Evolutionary conservation across 192 early-diverging fungal species (phyloP), one percentile per base, ranked within the genome.

Genomic region (Dimargaris cristalligena): DNA sequence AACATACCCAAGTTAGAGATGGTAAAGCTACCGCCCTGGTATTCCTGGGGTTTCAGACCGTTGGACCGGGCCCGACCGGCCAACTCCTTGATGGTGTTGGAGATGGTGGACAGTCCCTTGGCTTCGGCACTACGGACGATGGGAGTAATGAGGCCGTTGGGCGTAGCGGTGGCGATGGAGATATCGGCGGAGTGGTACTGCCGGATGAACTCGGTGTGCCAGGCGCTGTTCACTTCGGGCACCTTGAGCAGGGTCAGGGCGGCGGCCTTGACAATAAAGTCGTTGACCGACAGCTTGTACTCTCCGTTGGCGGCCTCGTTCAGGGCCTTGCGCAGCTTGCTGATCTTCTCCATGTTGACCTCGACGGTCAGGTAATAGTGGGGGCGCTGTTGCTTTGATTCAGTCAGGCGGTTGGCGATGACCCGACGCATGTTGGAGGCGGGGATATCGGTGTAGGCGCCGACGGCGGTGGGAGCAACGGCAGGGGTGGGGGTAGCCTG

Each of bases 1-100:
- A 79, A 94, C 94, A 98, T 98, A 62, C 94, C 94, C 61, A 98
- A 75, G 77, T 98, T 98, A 58, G 91, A 94, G 72, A 98, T 93
- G 58, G 94, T 89, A 76, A 98, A 98, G 47, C 85, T 82, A 41
- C 94, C 94, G 70, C 94, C 94, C 67, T 98, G 94, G 83, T 90
- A 98, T 77, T 98, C 94, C 35, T 94, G 79, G 52, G 92, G 94
- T 62, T 78, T 74, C 13, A 98, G 80, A 79, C 93, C 94, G 74
- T 84, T 84, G 54, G 74, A 81, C 45, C 84, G 88, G 48, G 91
- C 94, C 51, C 85, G 81, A 14, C 68, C 69, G 26, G 90, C 92
- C 62, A 98, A 70, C 38, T 87, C 83, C 68, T 88, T 88, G 54
- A 94, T 86, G 51, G 79, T 78, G 62, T 85, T 76, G 34, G 91